Conservation (phyloP, 1,139 yeast genomes). For the Diutina mesorugosa region DNA sequence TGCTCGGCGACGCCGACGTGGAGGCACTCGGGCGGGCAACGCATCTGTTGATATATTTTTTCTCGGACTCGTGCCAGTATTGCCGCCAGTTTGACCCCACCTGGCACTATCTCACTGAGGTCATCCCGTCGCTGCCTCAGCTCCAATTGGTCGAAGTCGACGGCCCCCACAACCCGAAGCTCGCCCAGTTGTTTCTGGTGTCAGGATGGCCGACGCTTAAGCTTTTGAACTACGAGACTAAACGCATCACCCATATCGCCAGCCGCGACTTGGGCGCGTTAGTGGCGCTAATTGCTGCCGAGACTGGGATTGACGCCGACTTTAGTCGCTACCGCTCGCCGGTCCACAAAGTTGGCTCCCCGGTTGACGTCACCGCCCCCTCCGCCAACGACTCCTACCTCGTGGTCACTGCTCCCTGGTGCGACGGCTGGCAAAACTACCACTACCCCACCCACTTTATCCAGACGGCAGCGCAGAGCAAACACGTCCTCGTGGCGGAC, state of each 20-base stretch:
- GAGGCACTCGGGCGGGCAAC: background rate
- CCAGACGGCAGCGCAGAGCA: constrained; percentile 15
- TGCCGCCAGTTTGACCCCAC: constrained; percentile 2
- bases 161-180: constrained; percentile 12
- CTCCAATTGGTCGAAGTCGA: constrained; percentile 23
- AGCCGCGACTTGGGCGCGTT: constrained; percentile 14
- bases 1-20: background rate
- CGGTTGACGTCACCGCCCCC: constrained; percentile 4
- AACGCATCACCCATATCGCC: constrained; percentile 13
- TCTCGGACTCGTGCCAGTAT: background rate
- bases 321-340: background rate
- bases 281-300: constrained; percentile 12
- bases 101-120: background rate
- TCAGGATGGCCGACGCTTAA: constrained; percentile 20
- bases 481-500: constrained; percentile 12
- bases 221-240: constrained; percentile 16
- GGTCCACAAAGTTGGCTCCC: background rate
- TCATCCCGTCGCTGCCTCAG: constrained; percentile 1
- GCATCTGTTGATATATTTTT: background rate
- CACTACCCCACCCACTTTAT: constrained; percentile 23
- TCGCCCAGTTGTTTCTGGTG: constrained; percentile 16
- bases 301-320: constrained; percentile 3
- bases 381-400: constrained; percentile 4
- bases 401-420: constrained; percentile 4
- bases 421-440: constrained; percentile 18